Percentiles rank a stretch among this genome's conserved stretches.
These are phyloP conservation scores for Penstemon newberryi DNA, from an alignment of 257 asterid species.

Conservation along the genomic window DNA sequence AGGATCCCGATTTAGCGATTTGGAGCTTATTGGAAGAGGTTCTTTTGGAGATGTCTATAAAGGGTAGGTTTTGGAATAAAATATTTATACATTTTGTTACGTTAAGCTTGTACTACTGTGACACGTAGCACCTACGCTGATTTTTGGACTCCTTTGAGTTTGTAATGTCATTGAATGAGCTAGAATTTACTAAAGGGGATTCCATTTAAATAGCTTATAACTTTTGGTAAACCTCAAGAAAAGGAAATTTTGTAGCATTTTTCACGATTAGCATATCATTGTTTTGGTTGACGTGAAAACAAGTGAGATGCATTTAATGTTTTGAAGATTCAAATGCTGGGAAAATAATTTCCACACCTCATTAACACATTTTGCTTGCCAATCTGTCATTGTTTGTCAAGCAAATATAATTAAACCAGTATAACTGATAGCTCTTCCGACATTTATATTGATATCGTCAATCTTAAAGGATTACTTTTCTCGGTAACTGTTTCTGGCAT, in stretches of 20 bases:
- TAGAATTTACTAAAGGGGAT: background rate
- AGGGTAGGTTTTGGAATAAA: constrained; percentile 55
- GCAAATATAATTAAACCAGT: constrained; percentile 1
- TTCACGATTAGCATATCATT: background rate
- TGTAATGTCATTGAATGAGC: constrained; percentile 1
- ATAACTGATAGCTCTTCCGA: background rate
- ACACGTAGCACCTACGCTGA: background rate
- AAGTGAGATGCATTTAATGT: background rate
- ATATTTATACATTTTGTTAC: constrained; percentile 8
- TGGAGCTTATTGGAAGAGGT: constrained; percentile 97
- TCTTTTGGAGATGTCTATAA: constrained; percentile 97
- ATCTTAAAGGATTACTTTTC: background rate
- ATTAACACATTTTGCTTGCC: background rate
- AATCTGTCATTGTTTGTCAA: background rate
- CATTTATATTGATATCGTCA: background rate
- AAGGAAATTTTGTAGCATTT: background rate
- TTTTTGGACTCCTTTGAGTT: constrained; percentile 3
- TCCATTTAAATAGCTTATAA: background rate
- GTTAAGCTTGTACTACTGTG: background rate
- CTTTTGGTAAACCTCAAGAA: background rate
- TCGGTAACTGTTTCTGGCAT: background rate
- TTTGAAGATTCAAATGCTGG: background rate
- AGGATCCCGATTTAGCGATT: constrained; percentile 77
- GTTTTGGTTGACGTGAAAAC: background rate
- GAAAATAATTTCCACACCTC: background rate